Evolutionary conservation across 83 land plant genomes (phyloP).

Genomic region (Picea abies): DNA sequence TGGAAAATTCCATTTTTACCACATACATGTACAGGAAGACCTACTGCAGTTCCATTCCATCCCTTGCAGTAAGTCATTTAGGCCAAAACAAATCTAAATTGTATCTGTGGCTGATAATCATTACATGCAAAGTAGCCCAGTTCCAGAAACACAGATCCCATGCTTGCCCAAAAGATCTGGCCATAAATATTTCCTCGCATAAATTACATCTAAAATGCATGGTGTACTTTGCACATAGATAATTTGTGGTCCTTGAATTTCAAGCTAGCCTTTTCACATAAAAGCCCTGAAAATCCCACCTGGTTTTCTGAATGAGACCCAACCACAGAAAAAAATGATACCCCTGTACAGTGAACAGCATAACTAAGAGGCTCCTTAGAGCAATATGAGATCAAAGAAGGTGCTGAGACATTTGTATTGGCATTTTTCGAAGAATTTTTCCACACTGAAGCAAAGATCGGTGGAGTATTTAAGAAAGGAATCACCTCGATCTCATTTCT

Average conservation of each 20-base stretch:
- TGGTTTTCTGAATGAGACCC: background rate
- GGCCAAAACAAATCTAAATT: background rate
- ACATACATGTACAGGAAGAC: background rate
- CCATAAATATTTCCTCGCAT: background rate
- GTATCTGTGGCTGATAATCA: background rate
- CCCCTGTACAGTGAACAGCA: slow-evolving; percentile 2
- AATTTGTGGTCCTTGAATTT: background rate
- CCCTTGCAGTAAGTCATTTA: background rate
- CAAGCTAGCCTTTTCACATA: background rate
- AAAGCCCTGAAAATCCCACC: background rate
- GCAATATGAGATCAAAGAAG: slow-evolving; percentile 1
- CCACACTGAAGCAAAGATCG: background rate
- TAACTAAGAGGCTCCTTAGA: background rate
- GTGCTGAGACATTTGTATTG: background rate
- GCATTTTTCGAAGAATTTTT: background rate
- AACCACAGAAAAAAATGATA: background rate
- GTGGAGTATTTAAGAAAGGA: background rate
- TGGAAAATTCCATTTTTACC: background rate
- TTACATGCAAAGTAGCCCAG: background rate
- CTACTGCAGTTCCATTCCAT: background rate
- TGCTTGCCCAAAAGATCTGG: background rate
- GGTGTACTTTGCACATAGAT: background rate
- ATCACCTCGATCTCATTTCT: background rate
- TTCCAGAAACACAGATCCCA: background rate
- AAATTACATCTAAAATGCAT: background rate